Evolutionary conservation across 768 basidiomycete genomes (phyloP), one percentile per base, ranked within the genome.

Genomic region (Rickenella mellea): DNA sequence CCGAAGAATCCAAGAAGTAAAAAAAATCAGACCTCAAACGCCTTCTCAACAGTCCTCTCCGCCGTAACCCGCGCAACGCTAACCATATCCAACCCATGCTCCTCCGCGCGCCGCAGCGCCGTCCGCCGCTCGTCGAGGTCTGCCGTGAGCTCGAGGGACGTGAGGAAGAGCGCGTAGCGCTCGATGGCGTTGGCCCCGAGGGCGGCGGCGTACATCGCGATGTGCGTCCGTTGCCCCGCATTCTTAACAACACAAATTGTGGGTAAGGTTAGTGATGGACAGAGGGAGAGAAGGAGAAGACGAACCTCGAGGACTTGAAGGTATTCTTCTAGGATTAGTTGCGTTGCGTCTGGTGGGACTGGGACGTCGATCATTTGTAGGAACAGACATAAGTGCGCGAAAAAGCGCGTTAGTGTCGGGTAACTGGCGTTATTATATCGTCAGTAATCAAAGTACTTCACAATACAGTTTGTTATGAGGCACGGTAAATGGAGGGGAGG

Each of bases 201-300:
- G 22, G 88, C 87, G 11, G 87, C 79, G 5, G 91, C 91, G 58
- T 99, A 98, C 69, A 96, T 77, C 0, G 94, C 92, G 10, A 98
- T 91, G 14, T 98, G 71, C 30, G 84, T 78, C 26, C 87, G 73
- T 60, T 92, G 71, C 14, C 84, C 86, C 14, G 86, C 83, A 30
- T 69, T 67, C 80, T 85, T 49, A 9, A n/a, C 40, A 41, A 38
- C 22, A 37, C 3, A 10, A 15, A 30, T 10, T 30, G 29, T 30
- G 10, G 29, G 33, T 12, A 19, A 36, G 10, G 24, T 33, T n/a
- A 40, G 21, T 5, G 17, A n/a, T n/a, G n/a, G n/a, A n/a, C n/a
- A 24, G 27, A 11, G 36, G 11, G 15, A n/a, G 31, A 43, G 15
- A 22, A 27, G 7, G 9, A 15, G 1, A 5, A 26, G 30, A 49